Conservation (phyloP, 2,329 filamentous ascomycete genomes). For the Aspergillus persii region DNA sequence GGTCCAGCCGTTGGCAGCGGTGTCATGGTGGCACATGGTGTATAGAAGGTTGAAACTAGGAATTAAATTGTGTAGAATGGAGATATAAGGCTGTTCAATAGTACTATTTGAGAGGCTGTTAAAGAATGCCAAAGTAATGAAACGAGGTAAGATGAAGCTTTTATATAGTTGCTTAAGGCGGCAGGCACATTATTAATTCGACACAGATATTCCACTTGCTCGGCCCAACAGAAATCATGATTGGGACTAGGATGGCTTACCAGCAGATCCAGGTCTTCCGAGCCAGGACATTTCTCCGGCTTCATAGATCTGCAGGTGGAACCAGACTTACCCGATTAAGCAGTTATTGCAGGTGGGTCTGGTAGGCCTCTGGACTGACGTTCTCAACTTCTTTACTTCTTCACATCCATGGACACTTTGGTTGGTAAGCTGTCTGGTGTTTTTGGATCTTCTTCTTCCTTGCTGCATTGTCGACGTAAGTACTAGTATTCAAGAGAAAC, state of each 20-base stretch:
- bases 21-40: slow-evolving; percentile 19
- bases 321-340: slow-evolving; percentile 1
- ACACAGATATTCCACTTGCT: too few relatives aligned
- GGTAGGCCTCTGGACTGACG: too few relatives aligned
- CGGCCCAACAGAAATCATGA: too few relatives aligned
- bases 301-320: neutral
- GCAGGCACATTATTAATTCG: too few relatives aligned
- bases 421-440: neutral
- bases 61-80: neutral
- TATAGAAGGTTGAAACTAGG: neutral
- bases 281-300: neutral
- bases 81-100: neutral
- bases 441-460: slow-evolving; percentile 5
- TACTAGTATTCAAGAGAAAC: neutral
- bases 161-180: neutral
- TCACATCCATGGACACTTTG: too few relatives aligned
- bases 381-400: too few relatives aligned
- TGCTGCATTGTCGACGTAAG: slow-evolving; percentile 4
- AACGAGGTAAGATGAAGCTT: neutral
- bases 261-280: neutral
- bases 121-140: neutral
- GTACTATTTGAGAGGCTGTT: neutral
- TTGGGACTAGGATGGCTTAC: neutral
- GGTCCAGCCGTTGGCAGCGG: slow-evolving; percentile 21
- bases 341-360: slow-evolving; percentile 1